These are phyloP conservation scores for Pyrus betulifolia DNA, from an alignment of 306 rosid genomes.

Conservation along the genomic window DNA sequence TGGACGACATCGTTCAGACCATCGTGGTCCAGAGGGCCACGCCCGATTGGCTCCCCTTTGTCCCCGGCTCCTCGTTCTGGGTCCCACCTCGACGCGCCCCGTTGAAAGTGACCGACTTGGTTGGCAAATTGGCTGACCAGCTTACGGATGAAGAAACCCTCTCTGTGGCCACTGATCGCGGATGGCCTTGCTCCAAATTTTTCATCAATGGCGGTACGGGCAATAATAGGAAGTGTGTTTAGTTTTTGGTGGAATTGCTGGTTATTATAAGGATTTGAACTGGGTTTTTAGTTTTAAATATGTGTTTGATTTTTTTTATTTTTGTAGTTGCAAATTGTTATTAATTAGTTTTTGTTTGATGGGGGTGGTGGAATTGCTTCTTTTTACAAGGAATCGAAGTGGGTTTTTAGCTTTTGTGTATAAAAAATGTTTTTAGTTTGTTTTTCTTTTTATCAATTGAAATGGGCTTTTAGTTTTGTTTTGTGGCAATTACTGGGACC, in stretches of 20 bases:
- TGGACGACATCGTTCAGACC: constrained; percentile 59
- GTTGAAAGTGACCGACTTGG: constrained; percentile 36
- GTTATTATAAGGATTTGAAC: neutral
- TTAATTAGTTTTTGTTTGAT: neutral
- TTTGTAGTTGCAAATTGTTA: neutral
- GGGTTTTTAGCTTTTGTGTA: neutral
- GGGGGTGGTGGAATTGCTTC: neutral
- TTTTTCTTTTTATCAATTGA: neutral
- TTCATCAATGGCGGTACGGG: constrained; percentile 29
- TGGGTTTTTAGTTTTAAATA: neutral
- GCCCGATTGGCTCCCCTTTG: constrained; percentile 80
- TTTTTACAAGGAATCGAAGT: neutral
- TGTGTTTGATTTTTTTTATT: neutral
- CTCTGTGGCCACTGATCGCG: constrained; percentile 35
- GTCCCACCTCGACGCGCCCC: constrained; percentile 59
- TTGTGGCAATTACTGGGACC: neutral
- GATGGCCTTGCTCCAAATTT: constrained; percentile 53
- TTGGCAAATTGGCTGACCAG: constrained; percentile 26
- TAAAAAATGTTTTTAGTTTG: neutral
- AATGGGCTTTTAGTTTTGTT: neutral
- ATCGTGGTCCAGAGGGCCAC: constrained; percentile 54
- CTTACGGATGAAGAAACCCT: constrained; percentile 41
- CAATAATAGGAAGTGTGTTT: neutral
- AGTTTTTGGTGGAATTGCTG: neutral
- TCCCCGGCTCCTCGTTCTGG: constrained; percentile 88